Base-by-base conservation (phyloP, 257 asterid species). In the Solanum chilense region DNA sequence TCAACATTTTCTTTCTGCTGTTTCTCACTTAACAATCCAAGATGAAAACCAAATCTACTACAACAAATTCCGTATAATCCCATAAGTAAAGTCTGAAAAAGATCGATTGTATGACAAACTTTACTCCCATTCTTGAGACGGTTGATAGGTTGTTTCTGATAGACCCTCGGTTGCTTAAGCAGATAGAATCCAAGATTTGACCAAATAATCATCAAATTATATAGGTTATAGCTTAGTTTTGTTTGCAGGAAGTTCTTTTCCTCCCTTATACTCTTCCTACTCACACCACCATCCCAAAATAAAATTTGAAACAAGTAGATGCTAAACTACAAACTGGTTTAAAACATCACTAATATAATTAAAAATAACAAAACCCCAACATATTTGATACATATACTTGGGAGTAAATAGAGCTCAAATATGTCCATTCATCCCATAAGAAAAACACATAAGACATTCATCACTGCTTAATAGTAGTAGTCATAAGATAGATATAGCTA, bases 331-430 rank as follows among this genome's bases (percentile, higher is more conserved):
- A 16, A 45, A 45, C 20, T 49, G 29, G 68, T 49, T 80, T 80
- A 49, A 49, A 80, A 29, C 20, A 49, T 29, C 27, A 80, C 44
- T 49, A 29, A 80, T 49, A 29, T 81, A 12, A 49, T 49, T 49
- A 31, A 33, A 49, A 18, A 16, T 81, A 81, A 6, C 45, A 81
- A 3, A 81, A 29, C 31, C 12, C 27, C 69, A 29, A 69, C 29
- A 81, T 3, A 49, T 0, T 49, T 47, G 44, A 18, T 80, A 49
- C 85, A 80, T 3, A 78, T 29, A 29, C 69, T 81, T 10, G 85
- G 85, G 85, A 29, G 20, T 49, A 81, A 81, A 81, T 81, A 81
- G 85, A 81, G 45, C 85, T 47, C 45, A 81, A 81, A 81, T 81
- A 81, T 81, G 69, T 81, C 85, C 45, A 81, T 81, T 49, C 69